Conservation (phyloP, 2,329 filamentous ascomycete species). For the Leptoxyphium fumago region DNA sequence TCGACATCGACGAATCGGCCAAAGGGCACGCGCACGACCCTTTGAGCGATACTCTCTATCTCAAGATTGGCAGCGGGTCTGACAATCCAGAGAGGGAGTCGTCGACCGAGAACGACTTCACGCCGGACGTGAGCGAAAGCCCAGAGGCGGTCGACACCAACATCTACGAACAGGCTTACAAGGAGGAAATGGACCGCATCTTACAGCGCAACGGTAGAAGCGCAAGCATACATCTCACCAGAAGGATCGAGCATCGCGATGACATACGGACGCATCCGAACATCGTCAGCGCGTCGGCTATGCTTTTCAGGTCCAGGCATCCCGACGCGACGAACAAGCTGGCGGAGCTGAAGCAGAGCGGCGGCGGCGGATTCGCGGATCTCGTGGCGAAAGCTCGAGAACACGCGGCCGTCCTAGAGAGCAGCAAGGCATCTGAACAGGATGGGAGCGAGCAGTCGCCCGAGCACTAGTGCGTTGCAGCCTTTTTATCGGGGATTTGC, state of each 20-base stretch:
- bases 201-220: conserved; percentile 31
- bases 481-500: too few species aligned
- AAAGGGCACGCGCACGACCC: conserved; percentile 52
- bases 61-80: conserved; percentile 54
- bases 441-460: too few species aligned
- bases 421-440: too few species aligned
- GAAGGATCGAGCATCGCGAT: conserved; percentile 32
- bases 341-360: neutral
- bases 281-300: conserved; percentile 7
- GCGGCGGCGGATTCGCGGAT: neutral
- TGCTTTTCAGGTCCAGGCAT: neutral
- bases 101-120: neutral
- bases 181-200: conserved; percentile 66
- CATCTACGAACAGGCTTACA: conserved; percentile 79
- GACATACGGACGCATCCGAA: conserved; percentile 19
- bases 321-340: neutral
- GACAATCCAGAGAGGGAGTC: neutral
- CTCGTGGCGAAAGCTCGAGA: conserved; percentile 7
- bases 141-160: conserved; percentile 73
- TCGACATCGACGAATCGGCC: conserved; percentile 21
- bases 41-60: conserved; percentile 49
- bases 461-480: too few species aligned
- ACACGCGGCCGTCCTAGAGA: conserved; percentile 15
- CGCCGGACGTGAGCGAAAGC: conserved; percentile 57
- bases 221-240: conserved; percentile 44